phyloP scores from a whole-genome alignment of 768 basidiomycete genomes.

The Hirschioporus abietinus region DNA sequence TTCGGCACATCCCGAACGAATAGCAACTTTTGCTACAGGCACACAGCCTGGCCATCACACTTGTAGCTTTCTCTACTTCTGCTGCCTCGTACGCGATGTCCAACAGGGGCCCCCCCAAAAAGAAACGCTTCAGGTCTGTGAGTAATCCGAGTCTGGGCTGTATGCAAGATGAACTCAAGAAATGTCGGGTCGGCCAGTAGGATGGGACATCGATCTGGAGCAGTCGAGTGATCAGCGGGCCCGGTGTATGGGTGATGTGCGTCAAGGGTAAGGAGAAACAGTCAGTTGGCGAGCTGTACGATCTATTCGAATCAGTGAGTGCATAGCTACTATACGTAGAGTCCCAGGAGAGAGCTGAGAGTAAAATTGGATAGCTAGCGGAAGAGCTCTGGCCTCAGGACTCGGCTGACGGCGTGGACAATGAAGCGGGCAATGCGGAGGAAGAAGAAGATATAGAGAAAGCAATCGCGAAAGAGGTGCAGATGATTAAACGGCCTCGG shows the following conservation, averaged over 20 bases:
- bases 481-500: conserved; percentile 61
- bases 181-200: conserved; percentile 26
- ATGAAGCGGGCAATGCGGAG: background rate
- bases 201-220: conserved; percentile 66
- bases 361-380: conserved; percentile 46
- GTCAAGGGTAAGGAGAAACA: conserved; percentile 81
- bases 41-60: too few relatives aligned
- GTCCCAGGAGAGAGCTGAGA: background rate
- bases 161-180: background rate
- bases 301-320: conserved; percentile 71
- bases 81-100: background rate
- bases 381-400: conserved; percentile 63
- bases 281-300: conserved; percentile 69
- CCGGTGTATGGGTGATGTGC: conserved; percentile 83
- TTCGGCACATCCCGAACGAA: too few relatives aligned
- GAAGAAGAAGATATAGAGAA: conserved; percentile 53
- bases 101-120: background rate
- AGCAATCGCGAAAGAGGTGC: conserved; percentile 68
- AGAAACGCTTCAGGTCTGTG: background rate
- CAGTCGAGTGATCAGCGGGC: conserved; percentile 66
- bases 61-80: background rate
- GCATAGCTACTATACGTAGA: background rate
- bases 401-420: conserved; percentile 22
- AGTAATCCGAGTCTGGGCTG: background rate
- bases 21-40: too few relatives aligned